Evolutionary conservation across 495 filamentous ascomycete genomes (phyloP).

Genomic region (Penicillium daleae): DNA sequence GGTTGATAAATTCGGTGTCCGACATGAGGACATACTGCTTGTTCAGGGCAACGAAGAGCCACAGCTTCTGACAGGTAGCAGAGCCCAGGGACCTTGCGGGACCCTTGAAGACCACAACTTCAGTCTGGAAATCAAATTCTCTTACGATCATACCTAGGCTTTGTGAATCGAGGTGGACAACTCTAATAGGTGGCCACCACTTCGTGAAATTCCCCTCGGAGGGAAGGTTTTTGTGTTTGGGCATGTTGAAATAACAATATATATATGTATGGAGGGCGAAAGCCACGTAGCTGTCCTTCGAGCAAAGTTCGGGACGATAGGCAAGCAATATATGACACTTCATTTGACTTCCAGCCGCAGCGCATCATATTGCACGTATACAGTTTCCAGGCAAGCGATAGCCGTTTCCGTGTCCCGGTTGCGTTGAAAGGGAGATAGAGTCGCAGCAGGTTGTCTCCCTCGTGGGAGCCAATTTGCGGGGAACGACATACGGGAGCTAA

Average conservation of each 20-base stretch:
- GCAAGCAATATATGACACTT: not conserved
- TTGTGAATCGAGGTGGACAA: not conserved
- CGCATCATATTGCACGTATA: conserved; percentile 65
- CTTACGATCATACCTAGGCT: not conserved
- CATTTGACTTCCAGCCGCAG: conserved; percentile 51
- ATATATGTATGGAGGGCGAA: not conserved
- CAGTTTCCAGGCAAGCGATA: conserved; percentile 47
- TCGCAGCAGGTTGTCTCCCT: conserved; percentile 53
- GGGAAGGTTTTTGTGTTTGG: not conserved
- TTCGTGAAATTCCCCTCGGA: not conserved
- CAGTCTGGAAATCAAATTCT: not conserved
- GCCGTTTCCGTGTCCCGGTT: conserved; percentile 58
- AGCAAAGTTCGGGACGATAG: not conserved
- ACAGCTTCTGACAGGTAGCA: conserved; percentile 48
- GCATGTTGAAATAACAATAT: not conserved
- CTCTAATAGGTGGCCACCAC: not conserved
- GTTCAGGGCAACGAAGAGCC: conserved; percentile 50
- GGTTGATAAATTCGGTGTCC: conserved; percentile 55
- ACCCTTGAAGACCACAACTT: conserved; percentile 38
- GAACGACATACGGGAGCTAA: conserved; percentile 56
- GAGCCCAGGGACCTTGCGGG: conserved; percentile 51
- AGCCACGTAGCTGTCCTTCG: not conserved
- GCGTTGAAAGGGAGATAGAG: conserved; percentile 56
- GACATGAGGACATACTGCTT: conserved; percentile 57
- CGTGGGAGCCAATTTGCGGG: conserved; percentile 42